Evolutionary conservation across 495 filamentous ascomycete genomes (phyloP).

Genomic region (Opeltia flavorubescens): DNA sequence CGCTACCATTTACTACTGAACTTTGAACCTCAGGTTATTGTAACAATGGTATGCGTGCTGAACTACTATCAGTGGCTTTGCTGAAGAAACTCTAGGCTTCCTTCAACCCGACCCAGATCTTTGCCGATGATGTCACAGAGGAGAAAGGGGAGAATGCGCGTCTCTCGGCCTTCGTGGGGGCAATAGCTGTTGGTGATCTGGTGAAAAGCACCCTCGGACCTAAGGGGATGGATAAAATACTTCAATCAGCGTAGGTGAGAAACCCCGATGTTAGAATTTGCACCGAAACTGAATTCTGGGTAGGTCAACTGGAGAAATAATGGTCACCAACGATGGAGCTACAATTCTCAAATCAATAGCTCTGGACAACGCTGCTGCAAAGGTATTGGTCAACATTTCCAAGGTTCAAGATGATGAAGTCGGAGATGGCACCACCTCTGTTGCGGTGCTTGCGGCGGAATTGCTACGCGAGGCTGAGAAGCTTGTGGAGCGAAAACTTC

Average conservation of each 20-base stretch:
- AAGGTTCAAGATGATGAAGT: conserved; percentile 99
- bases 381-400: conserved; percentile 95
- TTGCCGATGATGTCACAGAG: conserved; percentile 90
- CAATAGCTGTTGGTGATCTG: conserved; percentile 91
- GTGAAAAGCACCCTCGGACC: conserved; percentile 96
- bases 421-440: conserved; percentile 85
- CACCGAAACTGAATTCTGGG: conserved; percentile 11
- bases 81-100: conserved; percentile 19
- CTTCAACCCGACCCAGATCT: conserved; percentile 85
- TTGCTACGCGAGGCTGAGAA: conserved; percentile 92
- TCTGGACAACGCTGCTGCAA: conserved; percentile 96
- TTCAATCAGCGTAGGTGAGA: conserved; percentile 80
- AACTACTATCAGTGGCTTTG: not conserved
- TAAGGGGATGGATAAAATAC: conserved; percentile 99
- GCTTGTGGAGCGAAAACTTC: conserved; percentile 92
- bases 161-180: conserved; percentile 90
- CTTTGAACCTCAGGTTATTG: not conserved
- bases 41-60: not conserved
- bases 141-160: conserved; percentile 99
- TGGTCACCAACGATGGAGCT: conserved; percentile 97
- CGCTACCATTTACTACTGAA: too few relatives aligned
- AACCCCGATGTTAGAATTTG: not conserved
- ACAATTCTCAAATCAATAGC: conserved; percentile 97
- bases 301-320: conserved; percentile 89
- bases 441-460: conserved; percentile 88